Evolutionary conservation across 805 yeast genomes (phyloP).

Genomic region (Kluyveromyces lactis): DNA sequence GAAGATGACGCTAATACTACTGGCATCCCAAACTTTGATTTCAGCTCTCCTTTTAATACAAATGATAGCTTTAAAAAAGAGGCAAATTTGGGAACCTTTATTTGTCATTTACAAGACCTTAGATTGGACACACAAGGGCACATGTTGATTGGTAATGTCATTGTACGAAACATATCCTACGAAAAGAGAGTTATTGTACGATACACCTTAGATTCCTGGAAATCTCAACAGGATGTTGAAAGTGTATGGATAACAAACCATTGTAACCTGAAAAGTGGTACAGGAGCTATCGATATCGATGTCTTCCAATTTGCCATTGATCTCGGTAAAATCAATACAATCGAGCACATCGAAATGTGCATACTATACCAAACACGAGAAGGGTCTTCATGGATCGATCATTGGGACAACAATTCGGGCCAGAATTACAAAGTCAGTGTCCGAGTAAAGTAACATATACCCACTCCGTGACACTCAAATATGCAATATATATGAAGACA

Average conservation of each 20-base stretch:
- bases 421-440: conserved; percentile 20
- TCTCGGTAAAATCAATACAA: conserved; percentile 3
- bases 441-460: not conserved
- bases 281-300: conserved; percentile 17
- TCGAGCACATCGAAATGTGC: conserved; percentile 19
- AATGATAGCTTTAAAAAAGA: no score
- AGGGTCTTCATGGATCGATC: conserved; percentile 15
- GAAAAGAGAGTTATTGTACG: conserved; percentile 60
- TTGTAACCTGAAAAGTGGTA: conserved; percentile 21
- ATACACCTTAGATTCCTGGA: conserved; percentile 77
- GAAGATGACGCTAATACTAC: no score
- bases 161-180: conserved; percentile 68
- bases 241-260: conserved; percentile 22
- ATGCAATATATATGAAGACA: no score
- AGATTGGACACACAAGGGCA: conserved; percentile 51
- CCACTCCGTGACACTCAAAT: no score
- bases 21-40: no score
- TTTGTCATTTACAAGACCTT: conserved; percentile 43
- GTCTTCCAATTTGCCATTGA: conserved; percentile 23
- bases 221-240: conserved; percentile 36
- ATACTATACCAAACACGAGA: conserved; percentile 21
- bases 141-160: conserved; percentile 60
- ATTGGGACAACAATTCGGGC: conserved; percentile 26
- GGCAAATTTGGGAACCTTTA: not conserved
- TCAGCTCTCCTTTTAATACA: no score